Base-by-base conservation (phyloP, 2,329 filamentous ascomycete genomes). In the Sarocladiaceae sp. region DNA sequence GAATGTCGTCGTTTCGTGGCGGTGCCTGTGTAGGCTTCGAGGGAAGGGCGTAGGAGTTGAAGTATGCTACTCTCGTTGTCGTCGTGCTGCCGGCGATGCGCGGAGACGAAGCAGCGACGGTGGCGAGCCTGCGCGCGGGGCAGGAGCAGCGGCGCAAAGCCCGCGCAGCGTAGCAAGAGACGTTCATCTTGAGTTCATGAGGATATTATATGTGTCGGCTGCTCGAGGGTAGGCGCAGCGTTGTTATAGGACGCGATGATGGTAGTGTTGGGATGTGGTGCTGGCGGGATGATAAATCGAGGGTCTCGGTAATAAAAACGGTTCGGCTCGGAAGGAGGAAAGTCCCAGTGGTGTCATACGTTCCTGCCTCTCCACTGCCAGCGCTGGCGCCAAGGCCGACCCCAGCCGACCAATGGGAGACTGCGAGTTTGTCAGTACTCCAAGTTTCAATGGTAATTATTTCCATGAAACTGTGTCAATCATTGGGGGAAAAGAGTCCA, bases 41-140 rank as follows among this genome's bases (percentile, higher is more conserved):
- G 41, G 64, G 69, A 26, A 78, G 64, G 13, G 71, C 62, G 51
- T 78, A 77, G 42, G 73, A 66, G 50, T 78, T 74, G 59, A 76
- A 78, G 44, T 69, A 61, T n/a, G n/a, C n/a, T n/a, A n/a, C n/a
- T n/a, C 27, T 57, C 45, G 37, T 57, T 55, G 43, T 53, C 52
- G 26, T 15, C 20, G n/a, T 19, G 11, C 39, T n/a, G n/a, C n/a
- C n/a, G n/a, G n/a, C n/a, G n/a, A n/a, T n/a, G n/a, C 27, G 16
- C 20, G 16, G 15, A 43, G 27, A 23, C 18, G 54, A 59, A 66
- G 52, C 66, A 31, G 27, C 42, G 27, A 27, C 16, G 7, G 11
- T 16, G 33, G 42, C 18, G 7, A 43, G 20, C 32, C 20, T 12
- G 19, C 60, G 35, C 62, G 62, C 51, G 63, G 53, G 53, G 65